These are phyloP conservation scores for Dendrostoma leiphaemia DNA, from an alignment of 2,329 filamentous ascomycete species.

Conservation along the genomic window DNA sequence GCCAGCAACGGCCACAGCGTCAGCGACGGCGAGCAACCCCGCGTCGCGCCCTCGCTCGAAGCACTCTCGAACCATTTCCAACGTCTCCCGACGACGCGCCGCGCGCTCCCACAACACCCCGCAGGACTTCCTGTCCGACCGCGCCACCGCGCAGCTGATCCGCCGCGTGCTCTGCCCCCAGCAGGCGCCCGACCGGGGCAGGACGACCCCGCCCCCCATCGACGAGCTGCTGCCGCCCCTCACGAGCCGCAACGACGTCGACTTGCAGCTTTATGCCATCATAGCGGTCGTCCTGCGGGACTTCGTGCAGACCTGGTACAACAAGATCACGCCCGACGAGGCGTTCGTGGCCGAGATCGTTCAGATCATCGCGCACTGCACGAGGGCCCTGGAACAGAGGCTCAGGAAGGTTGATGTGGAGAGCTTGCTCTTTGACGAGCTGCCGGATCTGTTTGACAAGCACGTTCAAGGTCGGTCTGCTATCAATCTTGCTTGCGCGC, in stretches of 20 bases:
- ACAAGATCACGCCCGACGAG: conserved; percentile 86
- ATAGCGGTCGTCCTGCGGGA: conserved; percentile 87
- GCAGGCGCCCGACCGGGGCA: conserved; percentile 57
- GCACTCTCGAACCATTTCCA: conserved; percentile 21
- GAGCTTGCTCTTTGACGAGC: conserved; percentile 79
- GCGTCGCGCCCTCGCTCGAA: conserved; percentile 28
- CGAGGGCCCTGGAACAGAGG: conserved; percentile 81
- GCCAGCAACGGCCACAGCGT: conserved; percentile 3
- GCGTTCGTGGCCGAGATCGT: conserved; percentile 84
- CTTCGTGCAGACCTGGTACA: conserved; percentile 91
- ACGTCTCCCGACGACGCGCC: conserved; percentile 16
- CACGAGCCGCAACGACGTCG: conserved; percentile 91
- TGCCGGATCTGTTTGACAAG: conserved; percentile 75
- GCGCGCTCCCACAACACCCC: conserved; percentile 9
- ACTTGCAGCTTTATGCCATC: conserved; percentile 88
- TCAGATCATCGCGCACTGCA: conserved; percentile 89
- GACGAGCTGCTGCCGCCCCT: conserved; percentile 84
- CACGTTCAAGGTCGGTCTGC: conserved; percentile 69
- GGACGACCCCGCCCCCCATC: conserved; percentile 56
- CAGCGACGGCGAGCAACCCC: conserved; percentile 19
- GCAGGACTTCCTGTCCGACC: conserved; percentile 65
- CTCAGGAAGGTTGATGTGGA: conserved; percentile 80
- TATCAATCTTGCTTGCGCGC: conserved; percentile 10
- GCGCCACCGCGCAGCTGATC: conserved; percentile 76
- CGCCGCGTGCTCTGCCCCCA: conserved; percentile 82